phyloP scores from a whole-genome alignment of 441 rosid genomes.

The Erysimum cheiri region DNA sequence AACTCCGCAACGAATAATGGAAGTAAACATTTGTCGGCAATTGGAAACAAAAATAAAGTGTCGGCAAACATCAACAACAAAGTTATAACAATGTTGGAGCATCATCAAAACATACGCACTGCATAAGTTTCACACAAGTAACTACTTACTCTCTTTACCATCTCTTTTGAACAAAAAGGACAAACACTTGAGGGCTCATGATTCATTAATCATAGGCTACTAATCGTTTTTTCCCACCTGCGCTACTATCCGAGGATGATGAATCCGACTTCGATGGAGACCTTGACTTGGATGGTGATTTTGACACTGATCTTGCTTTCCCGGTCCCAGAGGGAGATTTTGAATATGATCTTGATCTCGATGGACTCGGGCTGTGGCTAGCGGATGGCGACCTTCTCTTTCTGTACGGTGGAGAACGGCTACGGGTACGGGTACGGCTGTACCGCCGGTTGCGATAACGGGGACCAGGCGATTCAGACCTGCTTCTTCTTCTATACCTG shows the following conservation, averaged over 20 bases:
- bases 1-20: conserved; percentile 20
- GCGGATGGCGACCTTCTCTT: conserved; percentile 61
- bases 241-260: conserved; percentile 75
- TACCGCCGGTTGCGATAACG: conserved; percentile 59
- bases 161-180: neutral
- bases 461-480: conserved; percentile 66
- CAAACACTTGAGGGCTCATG: neutral
- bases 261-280: conserved; percentile 40
- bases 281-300: conserved; percentile 42
- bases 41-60: neutral
- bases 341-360: conserved; percentile 66
- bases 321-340: conserved; percentile 61
- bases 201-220: conserved; percentile 66
- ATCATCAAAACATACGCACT: conserved; percentile 14
- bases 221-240: conserved; percentile 59
- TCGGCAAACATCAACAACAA: conserved; percentile 34
- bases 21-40: conserved; percentile 33
- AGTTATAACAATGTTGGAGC: conserved; percentile 12
- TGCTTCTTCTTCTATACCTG: conserved; percentile 78
- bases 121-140: conserved; percentile 4
- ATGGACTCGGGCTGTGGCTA: conserved; percentile 61
- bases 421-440: conserved; percentile 66
- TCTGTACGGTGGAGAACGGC: conserved; percentile 57
- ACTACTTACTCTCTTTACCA: conserved; percentile 20
- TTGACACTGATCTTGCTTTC: conserved; percentile 61